Evolutionary conservation across 495 filamentous ascomycete genomes (phyloP).

Genomic region (Trichoderma erinaceum): DNA sequence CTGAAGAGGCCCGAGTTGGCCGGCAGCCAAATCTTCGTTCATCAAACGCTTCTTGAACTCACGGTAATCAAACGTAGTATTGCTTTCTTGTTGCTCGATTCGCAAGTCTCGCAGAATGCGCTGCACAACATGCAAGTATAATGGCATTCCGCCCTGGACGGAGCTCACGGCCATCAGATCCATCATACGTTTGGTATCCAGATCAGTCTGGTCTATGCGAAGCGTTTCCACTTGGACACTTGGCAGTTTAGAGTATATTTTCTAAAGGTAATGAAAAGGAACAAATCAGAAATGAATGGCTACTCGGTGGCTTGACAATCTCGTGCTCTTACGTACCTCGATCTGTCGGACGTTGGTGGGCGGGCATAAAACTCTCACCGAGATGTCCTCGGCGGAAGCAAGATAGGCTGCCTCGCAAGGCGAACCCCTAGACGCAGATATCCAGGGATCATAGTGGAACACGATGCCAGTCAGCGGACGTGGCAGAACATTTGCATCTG

Average conservation of each 20-base stretch:
- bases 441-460: slow-evolving; percentile 64
- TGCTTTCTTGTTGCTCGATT: slow-evolving; percentile 34
- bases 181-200: slow-evolving; percentile 59
- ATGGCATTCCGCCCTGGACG: slow-evolving; percentile 37
- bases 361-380: slow-evolving; percentile 57
- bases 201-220: slow-evolving; percentile 49
- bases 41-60: slow-evolving; percentile 40
- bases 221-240: slow-evolving; percentile 48
- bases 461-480: slow-evolving; percentile 57
- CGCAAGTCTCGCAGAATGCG: slow-evolving; percentile 58
- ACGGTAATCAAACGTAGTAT: slow-evolving; percentile 44
- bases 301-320: slow-evolving; percentile 23
- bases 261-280: slow-evolving; percentile 16
- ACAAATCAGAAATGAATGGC: not conserved
- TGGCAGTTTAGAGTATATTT: slow-evolving; percentile 34
- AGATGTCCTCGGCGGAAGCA: slow-evolving; percentile 45
- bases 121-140: slow-evolving; percentile 57
- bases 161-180: slow-evolving; percentile 60
- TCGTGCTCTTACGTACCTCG: slow-evolving; percentile 25
- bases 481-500: slow-evolving; percentile 31
- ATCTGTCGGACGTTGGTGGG: slow-evolving; percentile 52
- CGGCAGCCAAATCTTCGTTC: slow-evolving; percentile 32
- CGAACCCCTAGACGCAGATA: slow-evolving; percentile 43
- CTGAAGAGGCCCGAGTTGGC: slow-evolving; percentile 45
- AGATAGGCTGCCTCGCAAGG: slow-evolving; percentile 67